Percentiles rank a stretch among this genome's conserved stretches.
These are phyloP conservation scores for Arthroderma sp. DNA, from an alignment of 2,329 filamentous ascomycete species.

Conservation along the genomic window DNA sequence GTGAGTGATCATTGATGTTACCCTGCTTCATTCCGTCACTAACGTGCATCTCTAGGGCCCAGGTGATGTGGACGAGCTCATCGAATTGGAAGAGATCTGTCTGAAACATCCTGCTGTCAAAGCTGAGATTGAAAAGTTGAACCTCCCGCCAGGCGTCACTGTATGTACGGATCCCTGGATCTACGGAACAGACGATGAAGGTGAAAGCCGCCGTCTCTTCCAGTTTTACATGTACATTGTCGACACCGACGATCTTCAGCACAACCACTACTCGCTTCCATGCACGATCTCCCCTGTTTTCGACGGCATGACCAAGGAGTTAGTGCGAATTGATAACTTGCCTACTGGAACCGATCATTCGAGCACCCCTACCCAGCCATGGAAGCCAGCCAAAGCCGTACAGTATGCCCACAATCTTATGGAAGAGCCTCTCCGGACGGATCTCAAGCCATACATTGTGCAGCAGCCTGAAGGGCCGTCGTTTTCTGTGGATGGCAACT, in stretches of 20 bases:
- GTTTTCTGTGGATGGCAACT: constrained; percentile 46
- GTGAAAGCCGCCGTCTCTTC: constrained; percentile 29
- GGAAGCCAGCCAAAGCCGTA: constrained; percentile 42
- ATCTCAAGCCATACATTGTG: constrained; percentile 53
- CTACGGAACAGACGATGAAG: constrained; percentile 42
- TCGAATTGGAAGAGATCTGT: constrained; percentile 46
- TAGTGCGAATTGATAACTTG: constrained; percentile 57
- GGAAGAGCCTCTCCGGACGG: constrained; percentile 47
- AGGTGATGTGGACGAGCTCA: constrained; percentile 48
- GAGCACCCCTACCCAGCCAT: constrained; percentile 44
- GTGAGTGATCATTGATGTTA: constrained; percentile 20
- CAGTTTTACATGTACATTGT: constrained; percentile 44
- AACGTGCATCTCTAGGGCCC: constrained; percentile 38
- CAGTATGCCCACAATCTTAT: constrained; percentile 53
- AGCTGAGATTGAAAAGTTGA: constrained; percentile 47
- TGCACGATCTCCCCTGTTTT: constrained; percentile 57
- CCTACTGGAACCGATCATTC: constrained; percentile 55
- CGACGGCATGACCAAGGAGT: constrained; percentile 48
- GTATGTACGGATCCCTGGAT: constrained; percentile 57
- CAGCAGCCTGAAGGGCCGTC: constrained; percentile 54
- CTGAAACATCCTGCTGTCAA: constrained; percentile 45
- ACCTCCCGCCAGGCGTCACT: constrained; percentile 45
- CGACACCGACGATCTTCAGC: constrained; percentile 51
- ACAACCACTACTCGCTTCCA: constrained; percentile 58
- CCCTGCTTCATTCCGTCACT: neutral